Conservation (phyloP, 2,329 filamentous ascomycete genomes). For the Rutstroemia sp. region DNA sequence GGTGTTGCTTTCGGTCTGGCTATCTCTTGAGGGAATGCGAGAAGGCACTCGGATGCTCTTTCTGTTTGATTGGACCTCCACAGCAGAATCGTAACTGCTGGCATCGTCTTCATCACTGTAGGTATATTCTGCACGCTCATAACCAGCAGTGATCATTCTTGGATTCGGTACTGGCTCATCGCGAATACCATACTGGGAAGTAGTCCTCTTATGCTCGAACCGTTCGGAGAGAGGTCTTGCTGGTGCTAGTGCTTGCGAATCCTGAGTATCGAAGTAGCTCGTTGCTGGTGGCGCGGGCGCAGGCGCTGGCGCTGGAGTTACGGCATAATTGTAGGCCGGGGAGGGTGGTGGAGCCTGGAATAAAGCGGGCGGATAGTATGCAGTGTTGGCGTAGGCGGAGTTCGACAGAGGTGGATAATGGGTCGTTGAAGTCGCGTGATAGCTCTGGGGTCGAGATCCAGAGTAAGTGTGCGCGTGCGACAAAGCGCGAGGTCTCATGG, state of each 20-base stretch:
- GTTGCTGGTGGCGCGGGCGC: not conserved
- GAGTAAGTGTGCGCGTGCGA: constrained; percentile 3
- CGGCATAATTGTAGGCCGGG: constrained; percentile 2
- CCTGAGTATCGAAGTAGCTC: not conserved
- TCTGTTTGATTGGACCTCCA: not conserved
- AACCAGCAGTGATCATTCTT: constrained; percentile 2
- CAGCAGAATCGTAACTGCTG: constrained; percentile 1
- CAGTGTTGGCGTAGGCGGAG: not conserved
- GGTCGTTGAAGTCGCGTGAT: not conserved
- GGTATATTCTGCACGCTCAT: not conserved
- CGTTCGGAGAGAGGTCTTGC: constrained; percentile 18
- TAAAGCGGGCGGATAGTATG: not conserved
- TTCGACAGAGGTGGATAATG: constrained; percentile 6
- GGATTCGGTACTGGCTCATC: not conserved
- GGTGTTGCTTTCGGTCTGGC: not conserved
- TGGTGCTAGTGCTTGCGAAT: not conserved
- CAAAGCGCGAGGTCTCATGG: constrained; percentile 3
- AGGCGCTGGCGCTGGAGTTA: no score
- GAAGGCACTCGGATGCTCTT: constrained; percentile 8
- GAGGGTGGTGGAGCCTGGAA: constrained; percentile 8
- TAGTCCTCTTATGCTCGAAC: constrained; percentile 19
- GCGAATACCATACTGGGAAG: constrained; percentile 17
- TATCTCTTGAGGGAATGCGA: not conserved
- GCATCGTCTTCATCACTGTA: constrained; percentile 5
- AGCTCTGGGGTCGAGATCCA: constrained; percentile 2